Conservation (phyloP, 257 asterid genomes). For the Cynanchum wilfordii region DNA sequence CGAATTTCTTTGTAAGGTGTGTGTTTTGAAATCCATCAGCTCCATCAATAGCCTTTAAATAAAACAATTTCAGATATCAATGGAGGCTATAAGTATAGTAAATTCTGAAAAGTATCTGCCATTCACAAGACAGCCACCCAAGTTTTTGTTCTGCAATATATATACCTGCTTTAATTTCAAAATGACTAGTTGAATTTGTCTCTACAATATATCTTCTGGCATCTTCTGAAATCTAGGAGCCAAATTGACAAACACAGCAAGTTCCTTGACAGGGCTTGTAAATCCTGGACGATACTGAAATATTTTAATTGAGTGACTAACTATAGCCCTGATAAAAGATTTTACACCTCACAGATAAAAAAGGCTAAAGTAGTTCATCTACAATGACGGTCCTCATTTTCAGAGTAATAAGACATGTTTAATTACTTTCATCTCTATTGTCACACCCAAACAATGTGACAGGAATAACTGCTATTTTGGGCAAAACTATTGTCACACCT, state of each 20-base stretch:
- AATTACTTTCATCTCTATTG: background rate
- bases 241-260: slow-evolving; percentile 79
- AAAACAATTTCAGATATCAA: slow-evolving; percentile 1
- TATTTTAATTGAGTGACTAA: slow-evolving; percentile 16
- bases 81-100: too few relatives aligned
- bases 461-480: background rate
- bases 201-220: slow-evolving; percentile 76
- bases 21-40: slow-evolving; percentile 92
- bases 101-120: background rate
- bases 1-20: slow-evolving; percentile 72
- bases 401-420: background rate
- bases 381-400: background rate
- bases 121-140: background rate
- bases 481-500: background rate
- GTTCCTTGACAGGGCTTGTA: slow-evolving; percentile 68
- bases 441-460: background rate
- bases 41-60: slow-evolving; percentile 78
- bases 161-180: slow-evolving; percentile 70
- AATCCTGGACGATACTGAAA: slow-evolving; percentile 87
- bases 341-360: background rate
- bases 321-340: slow-evolving; percentile 2
- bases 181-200: slow-evolving; percentile 69
- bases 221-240: slow-evolving; percentile 81
- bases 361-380: background rate
- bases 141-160: background rate